Evolutionary conservation across 2,329 filamentous ascomycete species (phyloP).

Genomic region (Ophiostoma ulmi): DNA sequence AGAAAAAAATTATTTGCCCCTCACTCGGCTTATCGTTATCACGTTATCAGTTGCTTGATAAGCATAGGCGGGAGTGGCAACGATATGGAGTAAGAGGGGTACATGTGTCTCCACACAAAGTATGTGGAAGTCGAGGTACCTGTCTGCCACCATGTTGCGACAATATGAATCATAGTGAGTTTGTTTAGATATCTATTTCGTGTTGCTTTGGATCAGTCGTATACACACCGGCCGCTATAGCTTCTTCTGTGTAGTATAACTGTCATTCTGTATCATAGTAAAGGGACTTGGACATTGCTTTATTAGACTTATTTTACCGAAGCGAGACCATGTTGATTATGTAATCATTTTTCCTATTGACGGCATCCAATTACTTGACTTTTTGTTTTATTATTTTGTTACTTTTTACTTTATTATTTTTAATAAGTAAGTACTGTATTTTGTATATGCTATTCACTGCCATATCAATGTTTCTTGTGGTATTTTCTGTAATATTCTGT

Average conservation of each 20-base stretch:
- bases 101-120: neutral
- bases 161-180: neutral
- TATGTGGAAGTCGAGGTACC: neutral
- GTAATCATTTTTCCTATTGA: neutral
- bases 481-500: too few relatives aligned
- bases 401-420: too few relatives aligned
- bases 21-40: constrained; percentile 17
- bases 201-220: too few relatives aligned
- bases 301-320: neutral
- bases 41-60: constrained; percentile 14
- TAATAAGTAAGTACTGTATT: too few relatives aligned
- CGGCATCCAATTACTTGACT: neutral
- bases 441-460: neutral
- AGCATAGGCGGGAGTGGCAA: neutral
- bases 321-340: neutral
- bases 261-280: neutral
- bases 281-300: neutral
- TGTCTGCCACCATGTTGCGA: neutral
- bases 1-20: constrained; percentile 14
- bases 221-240: neutral
- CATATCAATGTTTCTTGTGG: too few relatives aligned
- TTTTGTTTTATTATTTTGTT: neutral
- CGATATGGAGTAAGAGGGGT: neutral
- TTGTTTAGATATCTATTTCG: neutral
- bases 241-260: neutral